These are phyloP conservation scores for Massariosphaeria phaeospora DNA, from an alignment of 495 filamentous ascomycete genomes.

Conservation along the genomic window DNA sequence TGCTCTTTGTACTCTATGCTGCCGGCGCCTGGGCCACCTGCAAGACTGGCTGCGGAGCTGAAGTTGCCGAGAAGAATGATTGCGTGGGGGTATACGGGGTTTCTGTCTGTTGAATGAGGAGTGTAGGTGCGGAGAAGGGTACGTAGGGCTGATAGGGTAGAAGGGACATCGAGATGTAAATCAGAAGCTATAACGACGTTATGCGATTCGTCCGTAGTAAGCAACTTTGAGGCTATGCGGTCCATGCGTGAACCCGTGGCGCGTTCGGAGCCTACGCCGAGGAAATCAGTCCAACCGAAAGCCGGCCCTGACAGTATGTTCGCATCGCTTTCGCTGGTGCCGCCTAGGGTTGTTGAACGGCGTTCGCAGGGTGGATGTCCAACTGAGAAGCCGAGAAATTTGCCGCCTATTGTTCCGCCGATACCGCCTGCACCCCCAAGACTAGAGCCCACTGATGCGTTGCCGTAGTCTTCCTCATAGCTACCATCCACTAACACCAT, in stretches of 20 bases:
- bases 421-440: constrained; percentile 73
- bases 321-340: constrained; percentile 47
- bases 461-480: constrained; percentile 85
- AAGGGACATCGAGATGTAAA: constrained; percentile 76
- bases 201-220: constrained; percentile 37
- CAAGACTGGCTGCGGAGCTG: constrained; percentile 64
- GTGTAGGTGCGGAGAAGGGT: constrained; percentile 70
- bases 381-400: constrained; percentile 82
- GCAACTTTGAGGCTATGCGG: constrained; percentile 49
- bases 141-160: constrained; percentile 67
- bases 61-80: constrained; percentile 86
- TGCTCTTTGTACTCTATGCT: constrained; percentile 92
- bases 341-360: constrained; percentile 72
- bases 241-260: constrained; percentile 79
- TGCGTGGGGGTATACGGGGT: constrained; percentile 64
- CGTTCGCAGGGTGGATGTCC: constrained; percentile 87
- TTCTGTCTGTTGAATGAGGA: constrained; percentile 42
- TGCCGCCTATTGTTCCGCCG: constrained; percentile 81
- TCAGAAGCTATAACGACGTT: constrained; percentile 69
- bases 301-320: constrained; percentile 62
- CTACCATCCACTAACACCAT: constrained; percentile 89
- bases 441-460: constrained; percentile 50
- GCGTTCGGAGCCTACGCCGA: constrained; percentile 85
- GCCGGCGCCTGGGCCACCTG: constrained; percentile 59
- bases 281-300: constrained; percentile 95